Evolutionary conservation across 108 stramenopile species (phyloP).

Genomic region (Cyclostephanos tholiformis): DNA sequence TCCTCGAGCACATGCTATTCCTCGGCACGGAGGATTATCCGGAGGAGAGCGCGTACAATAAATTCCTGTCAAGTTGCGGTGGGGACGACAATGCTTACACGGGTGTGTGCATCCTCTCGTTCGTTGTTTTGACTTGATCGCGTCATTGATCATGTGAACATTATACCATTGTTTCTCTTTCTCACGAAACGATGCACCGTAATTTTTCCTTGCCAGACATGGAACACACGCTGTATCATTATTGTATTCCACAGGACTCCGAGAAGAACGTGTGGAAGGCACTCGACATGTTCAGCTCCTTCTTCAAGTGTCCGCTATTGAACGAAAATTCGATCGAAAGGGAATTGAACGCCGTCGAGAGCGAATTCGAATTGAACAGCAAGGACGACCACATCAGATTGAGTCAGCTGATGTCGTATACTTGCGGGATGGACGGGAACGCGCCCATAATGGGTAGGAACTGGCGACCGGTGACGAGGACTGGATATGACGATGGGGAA

Average conservation of each 20-base stretch:
- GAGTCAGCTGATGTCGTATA: conserved; percentile 73
- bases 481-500: neutral
- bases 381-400: conserved; percentile 76
- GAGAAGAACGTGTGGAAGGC: conserved; percentile 70
- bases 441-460: conserved; percentile 45
- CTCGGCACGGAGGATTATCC: conserved; percentile 94
- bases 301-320: conserved; percentile 93
- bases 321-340: conserved; percentile 77
- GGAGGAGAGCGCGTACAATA: conserved; percentile 83
- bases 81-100: conserved; percentile 97
- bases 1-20: conserved; percentile 96
- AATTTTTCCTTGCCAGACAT: conserved; percentile 37
- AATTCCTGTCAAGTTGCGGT: conserved; percentile 86
- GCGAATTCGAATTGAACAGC: conserved; percentile 89
- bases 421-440: conserved; percentile 56
- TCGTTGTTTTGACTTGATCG: neutral
- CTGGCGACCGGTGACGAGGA: neutral
- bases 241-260: conserved; percentile 85
- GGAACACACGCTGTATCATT: conserved; percentile 93
- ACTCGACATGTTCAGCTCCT: conserved; percentile 93
- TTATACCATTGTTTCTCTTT: neutral
- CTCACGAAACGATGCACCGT: conserved; percentile 2
- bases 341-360: conserved; percentile 97
- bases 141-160: neutral
- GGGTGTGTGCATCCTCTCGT: neutral